Evolutionary conservation across 257 asterid species (phyloP), one percentile per base, ranked within the genome.

Genomic region (Nicotiana knightiana): DNA sequence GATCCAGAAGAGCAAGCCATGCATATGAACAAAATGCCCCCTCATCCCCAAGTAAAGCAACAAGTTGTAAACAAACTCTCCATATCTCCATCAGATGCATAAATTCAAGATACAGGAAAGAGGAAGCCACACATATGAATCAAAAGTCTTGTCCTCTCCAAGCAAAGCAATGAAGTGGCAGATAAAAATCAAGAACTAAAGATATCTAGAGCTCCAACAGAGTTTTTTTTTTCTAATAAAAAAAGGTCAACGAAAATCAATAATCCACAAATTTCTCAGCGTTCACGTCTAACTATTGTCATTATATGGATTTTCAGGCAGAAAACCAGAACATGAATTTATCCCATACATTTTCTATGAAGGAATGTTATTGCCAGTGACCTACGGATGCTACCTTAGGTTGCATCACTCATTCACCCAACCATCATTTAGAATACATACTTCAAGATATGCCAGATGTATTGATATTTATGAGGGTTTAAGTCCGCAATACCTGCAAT

Each of bases 401-500:
- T 26, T 13, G 63, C 43, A 73, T 73, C 79, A 51, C 79, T 48
- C 79, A 51, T 73, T 26, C 79, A 17, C 79, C 26, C 63, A 73
- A 30, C 62, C 43, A 73, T 73, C 79, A 73, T 48, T 48, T 48
- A 48, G 9, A 13, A 73, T 3, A 26, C 39, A 46, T 68, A 51
- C 68, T 55, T 81, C 54, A 65, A 80, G 39, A 54, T 61, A 46
- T 37, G 17, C 43, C 64, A 43, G 64, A 48, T 43, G 18, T 77
- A 16, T 43, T 48, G 43, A 26, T 73, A 15, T 1, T 73, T 48
- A 73, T 3, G 43, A 73, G 79, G 63, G 79, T 39, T 48, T 15
- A 65, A 48, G 73, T 33, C 61, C 79, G 39, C 77, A 67, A 73
- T 88, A 93, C 97, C 98, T 94, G 97, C 86, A 94, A 90, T 87